Conservation (phyloP, 768 basidiomycete species). For the Cystofilobasidium bisporidii region DNA sequence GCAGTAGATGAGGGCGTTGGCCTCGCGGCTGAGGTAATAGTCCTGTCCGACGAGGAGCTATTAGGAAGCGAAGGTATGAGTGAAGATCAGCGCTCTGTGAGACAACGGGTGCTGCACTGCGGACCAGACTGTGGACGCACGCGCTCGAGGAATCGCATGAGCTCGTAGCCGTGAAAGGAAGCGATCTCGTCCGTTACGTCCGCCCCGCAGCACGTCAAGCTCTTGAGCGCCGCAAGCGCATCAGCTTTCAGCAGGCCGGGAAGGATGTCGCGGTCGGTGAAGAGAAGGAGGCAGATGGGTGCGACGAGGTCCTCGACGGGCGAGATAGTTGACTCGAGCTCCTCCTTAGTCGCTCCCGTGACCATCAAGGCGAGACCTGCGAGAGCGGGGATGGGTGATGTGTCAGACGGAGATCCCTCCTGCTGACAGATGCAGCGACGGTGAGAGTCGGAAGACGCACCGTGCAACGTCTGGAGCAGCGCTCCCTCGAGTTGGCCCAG, state of each 20-base stretch:
- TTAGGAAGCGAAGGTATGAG: background rate
- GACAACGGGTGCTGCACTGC: too few relatives aligned
- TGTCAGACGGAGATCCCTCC: too few relatives aligned
- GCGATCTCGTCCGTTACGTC: constrained; percentile 1
- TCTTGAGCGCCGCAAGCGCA: constrained; percentile 4
- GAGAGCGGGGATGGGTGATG: background rate
- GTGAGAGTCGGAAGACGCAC: too few relatives aligned
- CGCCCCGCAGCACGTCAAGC: constrained; percentile 2
- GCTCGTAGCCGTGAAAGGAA: constrained; percentile 5
- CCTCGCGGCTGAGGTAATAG: background rate
- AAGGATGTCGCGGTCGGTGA: constrained; percentile 6
- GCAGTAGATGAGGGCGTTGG: constrained; percentile 4
- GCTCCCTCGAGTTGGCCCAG: background rate
- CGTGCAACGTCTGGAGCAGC: background rate
- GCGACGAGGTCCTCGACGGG: constrained; percentile 11
- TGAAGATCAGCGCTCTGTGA: background rate
- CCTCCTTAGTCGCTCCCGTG: constrained; percentile 1
- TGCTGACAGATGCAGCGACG: too few relatives aligned
- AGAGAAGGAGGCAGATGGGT: constrained; percentile 9
- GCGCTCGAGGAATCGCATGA: background rate
- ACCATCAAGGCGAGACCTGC: background rate
- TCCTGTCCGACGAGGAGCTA: constrained; percentile 5
- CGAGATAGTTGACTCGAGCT: constrained; percentile 3
- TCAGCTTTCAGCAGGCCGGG: constrained; percentile 3
- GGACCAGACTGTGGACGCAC: too few relatives aligned